Evolutionary conservation across 257 asterid species (phyloP), one percentile per base, ranked within the genome.

Genomic region (Echites panduratus): DNA sequence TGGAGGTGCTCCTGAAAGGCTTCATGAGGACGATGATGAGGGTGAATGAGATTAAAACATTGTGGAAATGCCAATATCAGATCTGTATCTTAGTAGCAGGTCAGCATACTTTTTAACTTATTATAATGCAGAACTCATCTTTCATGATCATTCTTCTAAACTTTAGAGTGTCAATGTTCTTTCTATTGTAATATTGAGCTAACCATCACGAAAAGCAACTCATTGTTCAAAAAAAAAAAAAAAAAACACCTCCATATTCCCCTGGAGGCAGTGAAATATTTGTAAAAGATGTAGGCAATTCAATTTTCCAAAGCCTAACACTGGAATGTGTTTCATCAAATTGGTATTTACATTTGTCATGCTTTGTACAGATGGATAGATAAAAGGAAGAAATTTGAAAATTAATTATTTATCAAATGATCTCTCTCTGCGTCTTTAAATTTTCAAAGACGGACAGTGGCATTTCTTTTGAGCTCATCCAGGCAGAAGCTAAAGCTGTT

Each of bases 11-110:
- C 47, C n/a, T 38, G 75, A 70, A 53, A 80, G 47, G 66, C 62
- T 4, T 35, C 73, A 78, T 50, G 78, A 70, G 71, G 86, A 64
- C 32, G 87, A 79, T 70, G 86, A 76, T 71, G 90, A 84, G 73
- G 90, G 84, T 74, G 86, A 87, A 61, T 73, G 73, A 76, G 50
- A 44, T 68, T 7, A 35, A 32, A 67, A n/a, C 70, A 61, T 27
- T 1, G n/a, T 10, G 40, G 49, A 38, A 16, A 38, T 44, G 7
- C 48, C 27, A 64, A 19, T 17, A 64, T 7, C 49, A 63, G 43
- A 63, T 63, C 14, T 38, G 26, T 19, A 7, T 38, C 69, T 64
- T 64, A 35, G 17, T 8, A 38, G 24, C 68, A 29, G 69, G 69
- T 64, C 26, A 17, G 68, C 49, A 3, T 38, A 38, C n/a, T 27